These are phyloP conservation scores for Medicago arabica DNA, from an alignment of 306 rosid species.

Conservation along the genomic window DNA sequence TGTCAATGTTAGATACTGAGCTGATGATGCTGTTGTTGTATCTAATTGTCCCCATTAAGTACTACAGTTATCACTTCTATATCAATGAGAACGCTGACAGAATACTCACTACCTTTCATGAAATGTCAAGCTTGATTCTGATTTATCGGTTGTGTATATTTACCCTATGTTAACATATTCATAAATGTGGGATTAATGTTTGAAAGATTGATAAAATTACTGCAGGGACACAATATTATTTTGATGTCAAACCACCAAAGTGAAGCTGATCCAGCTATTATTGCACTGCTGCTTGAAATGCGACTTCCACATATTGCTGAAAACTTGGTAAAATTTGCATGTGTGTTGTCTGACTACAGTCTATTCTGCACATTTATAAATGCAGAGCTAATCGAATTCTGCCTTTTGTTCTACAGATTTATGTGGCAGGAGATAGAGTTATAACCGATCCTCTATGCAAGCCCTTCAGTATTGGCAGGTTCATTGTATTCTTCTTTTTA, in stretches of 20 bases:
- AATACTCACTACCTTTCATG: constrained; percentile 26
- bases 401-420: constrained; percentile 62
- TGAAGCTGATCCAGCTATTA: constrained; percentile 98
- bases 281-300: constrained; percentile 85
- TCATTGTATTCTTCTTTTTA: constrained; percentile 40
- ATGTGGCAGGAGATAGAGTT: constrained; percentile 98
- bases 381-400: constrained; percentile 49
- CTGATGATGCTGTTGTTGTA: constrained; percentile 33
- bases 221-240: constrained; percentile 95
- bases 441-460: constrained; percentile 90
- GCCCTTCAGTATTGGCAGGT: constrained; percentile 99
- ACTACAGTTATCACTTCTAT: constrained; percentile 28
- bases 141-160: constrained; percentile 35
- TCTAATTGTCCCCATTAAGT: constrained; percentile 15
- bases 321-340: constrained; percentile 63
- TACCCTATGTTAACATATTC: constrained; percentile 22
- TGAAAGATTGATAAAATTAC: constrained; percentile 40
- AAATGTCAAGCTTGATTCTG: constrained; percentile 36
- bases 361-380: constrained; percentile 31
- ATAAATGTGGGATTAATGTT: constrained; percentile 37
- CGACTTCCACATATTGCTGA: constrained; percentile 74
- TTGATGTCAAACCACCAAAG: constrained; percentile 97
- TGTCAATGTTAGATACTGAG: constrained; percentile 39
- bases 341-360: constrained; percentile 22
- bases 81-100: constrained; percentile 10